These are phyloP conservation scores for Funneliformis geosporum DNA, from an alignment of 192 early-diverging fungal genomes.

Conservation along the genomic window DNA sequence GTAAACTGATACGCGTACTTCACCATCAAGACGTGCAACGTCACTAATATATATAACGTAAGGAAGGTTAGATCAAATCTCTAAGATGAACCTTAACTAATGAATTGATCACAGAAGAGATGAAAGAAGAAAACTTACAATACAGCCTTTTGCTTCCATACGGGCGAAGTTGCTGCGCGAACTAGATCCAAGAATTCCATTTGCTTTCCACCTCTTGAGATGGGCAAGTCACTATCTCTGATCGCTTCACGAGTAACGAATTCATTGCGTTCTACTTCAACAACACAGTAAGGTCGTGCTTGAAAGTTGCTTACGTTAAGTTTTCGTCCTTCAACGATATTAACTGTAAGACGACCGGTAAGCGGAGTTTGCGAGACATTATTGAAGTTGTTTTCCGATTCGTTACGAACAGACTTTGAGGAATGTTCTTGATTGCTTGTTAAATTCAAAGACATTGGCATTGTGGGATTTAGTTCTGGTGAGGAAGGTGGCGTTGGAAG, in stretches of 20 bases:
- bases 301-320: slow-evolving; percentile 28
- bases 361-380: slow-evolving; percentile 14
- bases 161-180: slow-evolving; percentile 22
- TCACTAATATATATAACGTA: slow-evolving; percentile 12
- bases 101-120: neutral
- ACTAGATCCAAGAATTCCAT: slow-evolving; percentile 29
- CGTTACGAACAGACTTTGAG: neutral
- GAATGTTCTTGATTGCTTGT: neutral
- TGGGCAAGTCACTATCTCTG: slow-evolving; percentile 12
- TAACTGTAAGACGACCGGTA: slow-evolving; percentile 24
- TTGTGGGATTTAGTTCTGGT: neutral
- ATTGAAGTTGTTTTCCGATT: slow-evolving; percentile 10
- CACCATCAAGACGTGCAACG: slow-evolving; percentile 24
- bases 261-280: slow-evolving; percentile 28
- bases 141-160: slow-evolving; percentile 27
- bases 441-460: neutral
- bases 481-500: neutral
- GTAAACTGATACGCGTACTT: slow-evolving; percentile 26
- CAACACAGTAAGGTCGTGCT: slow-evolving; percentile 25
- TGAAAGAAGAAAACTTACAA: slow-evolving; percentile 17
- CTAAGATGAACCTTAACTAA: neutral
- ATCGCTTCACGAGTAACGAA: slow-evolving; percentile 28
- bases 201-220: slow-evolving; percentile 5
- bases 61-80: neutral
- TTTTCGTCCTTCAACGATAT: slow-evolving; percentile 28